A percentile compares a stretch with the other conserved stretches of the same genome.
phyloP scores from a whole-genome alignment of 1,284 basidiomycete species.

The Ganoderma sinense region DNA sequence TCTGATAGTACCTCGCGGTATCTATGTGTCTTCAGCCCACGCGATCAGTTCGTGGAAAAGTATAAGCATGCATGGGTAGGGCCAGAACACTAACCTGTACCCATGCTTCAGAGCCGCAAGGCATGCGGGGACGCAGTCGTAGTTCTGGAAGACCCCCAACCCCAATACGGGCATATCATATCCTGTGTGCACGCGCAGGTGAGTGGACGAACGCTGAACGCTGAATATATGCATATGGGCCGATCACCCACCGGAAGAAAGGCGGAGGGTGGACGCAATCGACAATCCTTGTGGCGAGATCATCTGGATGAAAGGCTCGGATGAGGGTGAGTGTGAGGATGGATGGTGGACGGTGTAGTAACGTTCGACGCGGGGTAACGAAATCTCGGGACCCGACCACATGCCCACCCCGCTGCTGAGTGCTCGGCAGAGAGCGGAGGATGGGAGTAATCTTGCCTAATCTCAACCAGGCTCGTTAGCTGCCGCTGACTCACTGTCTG shows the following conservation, averaged over 20 bases:
- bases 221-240: neutral
- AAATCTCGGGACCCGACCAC: neutral
- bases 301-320: neutral
- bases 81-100: slow-evolving; percentile 47
- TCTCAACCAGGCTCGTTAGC: neutral
- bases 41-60: neutral
- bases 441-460: neutral
- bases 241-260: slow-evolving; percentile 17
- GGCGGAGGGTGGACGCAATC: slow-evolving; percentile 17
- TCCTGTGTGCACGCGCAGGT: neutral
- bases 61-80: too few relatives aligned
- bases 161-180: slow-evolving; percentile 73
- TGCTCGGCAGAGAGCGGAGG: neutral
- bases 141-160: slow-evolving; percentile 82
- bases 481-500: neutral
- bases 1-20: slow-evolving; percentile 76
- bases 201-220: neutral
- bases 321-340: neutral
- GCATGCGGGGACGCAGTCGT: slow-evolving; percentile 62
- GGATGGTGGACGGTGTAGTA: too few relatives aligned
- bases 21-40: slow-evolving; percentile 61
- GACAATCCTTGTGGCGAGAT: slow-evolving; percentile 6
- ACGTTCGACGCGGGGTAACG: too few relatives aligned
- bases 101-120: slow-evolving; percentile 73
- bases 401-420: too few relatives aligned